Percentiles rank a stretch among this genome's conserved stretches.
Evolutionary conservation across 306 rosid genomes (phyloP).

Genomic region (Acacia melanoxylon): DNA sequence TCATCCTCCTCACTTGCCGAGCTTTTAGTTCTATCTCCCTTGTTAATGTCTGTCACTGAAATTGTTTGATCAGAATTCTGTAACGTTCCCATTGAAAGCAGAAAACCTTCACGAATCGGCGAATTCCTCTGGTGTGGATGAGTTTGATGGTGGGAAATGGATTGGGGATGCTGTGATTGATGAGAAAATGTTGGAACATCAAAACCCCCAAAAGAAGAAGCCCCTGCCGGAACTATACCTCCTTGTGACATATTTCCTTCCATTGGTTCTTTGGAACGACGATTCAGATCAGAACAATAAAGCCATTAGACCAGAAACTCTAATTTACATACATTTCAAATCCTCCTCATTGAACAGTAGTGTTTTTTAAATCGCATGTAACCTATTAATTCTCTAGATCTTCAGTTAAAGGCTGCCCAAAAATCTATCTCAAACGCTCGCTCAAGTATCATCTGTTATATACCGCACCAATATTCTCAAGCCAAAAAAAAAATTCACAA

Average conservation of each 20-base stretch:
- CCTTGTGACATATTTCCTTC: conserved; percentile 83
- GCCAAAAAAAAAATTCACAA: conserved; percentile 16
- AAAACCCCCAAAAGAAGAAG: conserved; percentile 70
- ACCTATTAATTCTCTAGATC: conserved; percentile 15
- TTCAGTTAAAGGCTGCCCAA: conserved; percentile 14
- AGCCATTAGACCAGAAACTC: conserved; percentile 25
- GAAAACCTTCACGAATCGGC: conserved; percentile 63
- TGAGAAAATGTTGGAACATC: conserved; percentile 70
- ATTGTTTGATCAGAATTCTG: conserved; percentile 64
- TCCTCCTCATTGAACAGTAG: conserved; percentile 11
- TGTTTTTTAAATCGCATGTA: conserved; percentile 3
- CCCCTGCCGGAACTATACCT: conserved; percentile 63
- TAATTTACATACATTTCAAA: not conserved
- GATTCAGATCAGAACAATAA: conserved; percentile 46
- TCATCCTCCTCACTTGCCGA: conserved; percentile 83
- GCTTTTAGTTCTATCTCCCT: conserved; percentile 72
- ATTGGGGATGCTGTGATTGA: conserved; percentile 60
- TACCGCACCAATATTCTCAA: conserved; percentile 21
- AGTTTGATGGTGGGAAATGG: conserved; percentile 57
- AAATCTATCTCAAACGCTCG: conserved; percentile 20
- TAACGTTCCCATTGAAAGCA: conserved; percentile 55
- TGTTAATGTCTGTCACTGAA: conserved; percentile 58
- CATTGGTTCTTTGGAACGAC: conserved; percentile 49
- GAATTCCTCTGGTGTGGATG: conserved; percentile 63
- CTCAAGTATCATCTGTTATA: not conserved